phyloP scores from a whole-genome alignment of 2,329 filamentous ascomycete genomes.

The Fonsecaea nubica region DNA sequence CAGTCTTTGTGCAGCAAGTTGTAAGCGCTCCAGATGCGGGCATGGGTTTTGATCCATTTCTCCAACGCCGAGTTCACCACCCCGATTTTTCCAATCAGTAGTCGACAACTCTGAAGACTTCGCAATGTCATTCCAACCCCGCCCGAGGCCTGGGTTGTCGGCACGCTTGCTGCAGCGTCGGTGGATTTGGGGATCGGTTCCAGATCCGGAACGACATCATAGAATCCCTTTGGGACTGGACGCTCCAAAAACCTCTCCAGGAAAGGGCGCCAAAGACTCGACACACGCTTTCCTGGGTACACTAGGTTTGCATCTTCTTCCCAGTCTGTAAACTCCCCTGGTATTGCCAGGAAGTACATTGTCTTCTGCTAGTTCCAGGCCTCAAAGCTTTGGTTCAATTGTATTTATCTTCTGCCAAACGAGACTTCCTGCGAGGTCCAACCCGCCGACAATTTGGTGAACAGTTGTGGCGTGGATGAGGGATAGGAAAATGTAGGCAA shows the following conservation, averaged over 20 bases:
- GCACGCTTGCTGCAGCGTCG: background rate
- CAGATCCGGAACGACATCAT: background rate
- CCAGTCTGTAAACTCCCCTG: background rate
- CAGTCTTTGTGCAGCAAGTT: background rate
- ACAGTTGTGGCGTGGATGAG: no score
- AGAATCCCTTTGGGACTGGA: background rate
- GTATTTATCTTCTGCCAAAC: background rate
- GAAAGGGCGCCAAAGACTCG: background rate
- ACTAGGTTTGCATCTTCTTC: background rate
- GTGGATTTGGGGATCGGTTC: background rate
- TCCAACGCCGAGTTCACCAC: background rate
- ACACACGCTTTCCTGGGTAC: background rate
- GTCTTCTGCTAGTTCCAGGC: background rate
- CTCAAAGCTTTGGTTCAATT: background rate
- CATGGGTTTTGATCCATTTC: background rate
- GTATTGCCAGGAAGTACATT: background rate
- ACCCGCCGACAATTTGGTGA: no score
- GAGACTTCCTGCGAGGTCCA: no score
- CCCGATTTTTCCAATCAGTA: background rate
- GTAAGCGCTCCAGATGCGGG: background rate
- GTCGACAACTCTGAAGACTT: background rate
- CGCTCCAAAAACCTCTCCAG: background rate
- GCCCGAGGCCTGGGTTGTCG: background rate
- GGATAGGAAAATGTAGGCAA: no score
- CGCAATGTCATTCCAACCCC: background rate